phyloP scores from a whole-genome alignment of 1,139 yeast genomes.

The Magnusiomyces suaveolens region DNA sequence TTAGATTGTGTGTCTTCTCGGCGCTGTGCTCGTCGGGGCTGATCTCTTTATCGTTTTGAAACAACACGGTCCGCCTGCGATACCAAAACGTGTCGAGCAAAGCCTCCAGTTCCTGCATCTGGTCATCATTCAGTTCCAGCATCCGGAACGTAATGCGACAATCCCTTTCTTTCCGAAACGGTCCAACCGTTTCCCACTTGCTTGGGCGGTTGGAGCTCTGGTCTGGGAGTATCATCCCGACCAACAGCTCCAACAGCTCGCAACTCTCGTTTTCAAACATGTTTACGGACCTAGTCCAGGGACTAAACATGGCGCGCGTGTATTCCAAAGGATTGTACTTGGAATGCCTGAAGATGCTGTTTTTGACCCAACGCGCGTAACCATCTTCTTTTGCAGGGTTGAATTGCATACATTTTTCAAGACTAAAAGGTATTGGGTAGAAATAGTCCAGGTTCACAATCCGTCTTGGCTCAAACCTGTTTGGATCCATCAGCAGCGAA shows the following conservation, averaged over 20 bases:
- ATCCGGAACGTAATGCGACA: neutral
- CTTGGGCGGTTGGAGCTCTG: neutral
- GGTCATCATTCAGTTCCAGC: neutral
- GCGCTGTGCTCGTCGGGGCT: neutral
- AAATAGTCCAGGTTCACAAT: neutral
- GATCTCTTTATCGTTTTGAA: neutral
- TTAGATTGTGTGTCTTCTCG: neutral
- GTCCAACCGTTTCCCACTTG: neutral
- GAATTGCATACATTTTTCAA: neutral
- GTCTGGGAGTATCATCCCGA: neutral
- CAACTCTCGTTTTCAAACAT: neutral
- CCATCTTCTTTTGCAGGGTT: neutral
- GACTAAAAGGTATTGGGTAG: neutral
- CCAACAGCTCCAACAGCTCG: neutral
- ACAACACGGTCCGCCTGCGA: neutral
- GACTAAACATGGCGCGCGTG: neutral
- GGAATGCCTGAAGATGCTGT: neutral
- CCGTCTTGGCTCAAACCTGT: neutral
- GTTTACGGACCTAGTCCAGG: neutral
- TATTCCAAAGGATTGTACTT: neutral
- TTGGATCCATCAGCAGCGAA: neutral
- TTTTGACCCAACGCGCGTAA: neutral
- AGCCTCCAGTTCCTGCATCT: neutral
- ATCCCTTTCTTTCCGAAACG: neutral
- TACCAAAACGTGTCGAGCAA: neutral